Base-by-base conservation (phyloP, 2,329 filamentous ascomycete species). In the Septoria petroselini region DNA sequence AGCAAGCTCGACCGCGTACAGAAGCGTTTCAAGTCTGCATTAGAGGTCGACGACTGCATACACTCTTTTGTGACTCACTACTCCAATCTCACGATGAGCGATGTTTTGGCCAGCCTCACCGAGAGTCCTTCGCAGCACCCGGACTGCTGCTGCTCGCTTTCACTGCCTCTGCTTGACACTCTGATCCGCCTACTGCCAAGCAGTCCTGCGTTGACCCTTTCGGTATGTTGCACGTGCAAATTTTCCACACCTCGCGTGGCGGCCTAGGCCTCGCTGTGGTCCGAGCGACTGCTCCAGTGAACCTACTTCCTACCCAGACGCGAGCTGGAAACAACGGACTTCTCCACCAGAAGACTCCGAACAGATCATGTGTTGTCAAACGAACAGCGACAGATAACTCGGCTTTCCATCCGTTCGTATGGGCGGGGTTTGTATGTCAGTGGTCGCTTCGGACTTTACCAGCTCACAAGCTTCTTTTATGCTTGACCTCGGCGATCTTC, bases 161-260 rank as follows among this genome's bases (percentile, higher is more conserved):
- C 54, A 18, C 45, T 44, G 34, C 49, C 40, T 4, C 43, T 60
- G 47, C 43, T 62, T 12, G 45, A 51, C 15, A 44, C 46, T 8
- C 43, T 62, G 30, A 19, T 51, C 12, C 9, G 18, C n/a, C 30
- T 25, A 25, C 27, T 60, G 31, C 53, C 54, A 14, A 41, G 29
- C 11, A 19, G 17, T 6, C 59, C 61, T 7, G 54, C 53, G 12
- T 45, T 61, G 35, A 48, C 58, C 4, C 50, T 65, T 18, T 65
- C 62, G n/a, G 50, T 53, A 27, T 45, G 45, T 44, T 33, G 40
- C 41, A 45, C 41, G 11, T 25, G 21, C 37, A 45, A 17, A 7
- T 9, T n/a, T 7, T 34, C 15, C 18, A 9, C n/a, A 30, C 15
- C 29, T 27, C 38, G 21, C 31, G 17, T 42, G 38, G 17, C 23